Conservation (phyloP, 2,329 filamentous ascomycete species). For the Aspergillus quadricinctus region DNA sequence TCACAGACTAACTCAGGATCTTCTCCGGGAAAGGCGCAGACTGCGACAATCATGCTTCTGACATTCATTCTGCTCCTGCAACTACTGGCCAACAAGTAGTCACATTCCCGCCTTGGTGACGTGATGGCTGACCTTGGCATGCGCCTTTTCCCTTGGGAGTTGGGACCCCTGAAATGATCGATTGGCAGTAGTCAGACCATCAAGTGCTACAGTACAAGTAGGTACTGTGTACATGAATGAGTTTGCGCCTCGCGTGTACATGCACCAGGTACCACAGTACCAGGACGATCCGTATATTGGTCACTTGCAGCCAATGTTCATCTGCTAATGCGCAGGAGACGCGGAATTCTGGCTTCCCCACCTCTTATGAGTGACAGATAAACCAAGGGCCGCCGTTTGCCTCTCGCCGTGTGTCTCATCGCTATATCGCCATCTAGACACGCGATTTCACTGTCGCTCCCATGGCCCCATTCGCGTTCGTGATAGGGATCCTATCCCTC, state of each 20-base stretch:
- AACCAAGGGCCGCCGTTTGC: background rate
- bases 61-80: background rate
- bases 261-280: background rate
- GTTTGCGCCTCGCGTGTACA: background rate
- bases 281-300: background rate
- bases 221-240: background rate
- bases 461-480: conserved; percentile 7
- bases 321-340: background rate
- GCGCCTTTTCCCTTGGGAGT: background rate
- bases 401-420: background rate
- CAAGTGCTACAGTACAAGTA: background rate
- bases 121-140: background rate
- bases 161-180: background rate
- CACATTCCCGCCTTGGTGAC: background rate
- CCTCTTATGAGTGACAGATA: background rate
- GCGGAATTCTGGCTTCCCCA: background rate
- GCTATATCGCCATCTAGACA: background rate
- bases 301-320: no score
- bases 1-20: background rate
- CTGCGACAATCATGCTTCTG: background rate
- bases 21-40: no score
- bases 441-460: background rate
- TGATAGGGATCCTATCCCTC: conserved; percentile 9
- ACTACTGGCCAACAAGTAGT: background rate
- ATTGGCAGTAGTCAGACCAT: background rate